Conservation (phyloP, 225 moss, liverwort and hornwort genomes). For the Antitrichia curtipendula region DNA sequence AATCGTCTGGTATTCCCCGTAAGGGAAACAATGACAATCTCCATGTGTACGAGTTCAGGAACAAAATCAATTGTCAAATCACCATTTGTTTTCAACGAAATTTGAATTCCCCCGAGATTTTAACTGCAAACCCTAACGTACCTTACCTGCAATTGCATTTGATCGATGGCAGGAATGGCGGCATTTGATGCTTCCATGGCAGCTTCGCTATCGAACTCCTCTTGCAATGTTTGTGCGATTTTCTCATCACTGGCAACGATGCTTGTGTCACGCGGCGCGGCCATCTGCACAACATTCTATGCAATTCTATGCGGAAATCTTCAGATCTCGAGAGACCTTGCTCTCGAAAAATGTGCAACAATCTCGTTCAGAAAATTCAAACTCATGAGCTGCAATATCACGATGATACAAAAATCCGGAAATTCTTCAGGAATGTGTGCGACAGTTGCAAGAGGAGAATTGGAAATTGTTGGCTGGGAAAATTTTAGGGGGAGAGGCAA, state of each 20-base stretch:
- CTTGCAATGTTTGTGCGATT: constrained; percentile 59
- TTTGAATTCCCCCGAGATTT: background rate
- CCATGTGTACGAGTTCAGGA: background rate
- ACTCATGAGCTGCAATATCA: background rate
- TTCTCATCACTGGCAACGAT: constrained; percentile 43
- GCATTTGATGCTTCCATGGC: constrained; percentile 6
- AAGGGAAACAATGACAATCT: background rate
- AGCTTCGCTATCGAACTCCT: constrained; percentile 43
- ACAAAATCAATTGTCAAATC: background rate
- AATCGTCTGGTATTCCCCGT: background rate
- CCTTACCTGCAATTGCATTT: constrained; percentile 10
- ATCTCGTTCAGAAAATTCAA: background rate
- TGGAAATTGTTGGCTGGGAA: background rate
- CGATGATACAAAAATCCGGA: too few relatives aligned
- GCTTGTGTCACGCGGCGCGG: constrained; percentile 2
- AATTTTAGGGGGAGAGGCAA: background rate
- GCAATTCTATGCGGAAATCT: background rate
- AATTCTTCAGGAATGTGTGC: background rate
- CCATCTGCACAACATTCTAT: background rate
- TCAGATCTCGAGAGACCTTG: background rate
- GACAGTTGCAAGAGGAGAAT: background rate
- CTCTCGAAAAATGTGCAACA: background rate
- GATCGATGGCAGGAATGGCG: background rate
- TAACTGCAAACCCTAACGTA: background rate
- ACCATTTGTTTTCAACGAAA: background rate